Base-by-base conservation (phyloP, 352 stramenopile species). In the Achlya hypogyna region DNA sequence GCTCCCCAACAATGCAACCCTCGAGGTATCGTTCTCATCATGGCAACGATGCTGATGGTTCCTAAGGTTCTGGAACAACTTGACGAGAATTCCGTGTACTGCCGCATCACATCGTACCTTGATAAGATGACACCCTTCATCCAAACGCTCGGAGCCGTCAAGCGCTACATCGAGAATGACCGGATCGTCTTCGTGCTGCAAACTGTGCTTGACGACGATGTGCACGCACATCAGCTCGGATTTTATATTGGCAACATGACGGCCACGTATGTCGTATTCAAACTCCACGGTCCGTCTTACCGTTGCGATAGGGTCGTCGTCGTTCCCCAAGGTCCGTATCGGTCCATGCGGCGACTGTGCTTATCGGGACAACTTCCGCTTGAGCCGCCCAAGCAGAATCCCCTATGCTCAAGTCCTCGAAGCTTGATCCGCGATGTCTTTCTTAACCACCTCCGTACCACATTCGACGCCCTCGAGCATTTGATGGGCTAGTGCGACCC, bases 211-310 rank as follows among this genome's bases (percentile, higher is more conserved):
- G 49, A 56, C 25, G 49, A 56, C 31, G 49, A 56, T 27, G 31
- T 56, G 31, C 25, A 56, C 31, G 12, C 49, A 16, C 49, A 56
- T 20, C 49, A 56, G 31, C 49, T 56, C 31, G 49, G 49, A 10
- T 56, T 56, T 56, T 56, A 56, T 20, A 56, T 56, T 56, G 49
- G 49, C 49, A 56, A 56, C 49, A 56, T 56, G 49, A 56, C 49
- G 31, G 49, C 49, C 31, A 56, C 49, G 49, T 56, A 56, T 16
- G 6, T 54, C 49, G 23, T 16, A 54, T 42, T 42, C 6, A 42
- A 6, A 42, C 34, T 42, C 49, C 6, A 16, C 22, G 42, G 22
- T 49, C 42, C 6, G 23, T 34, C 49, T 54, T 34, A 54, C 16
- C 29, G 29, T 54, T 34, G 49, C 16, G 16, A 12, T 56, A 56